These are phyloP conservation scores for Draba incana DNA, from an alignment of 345 rosid species.

Conservation along the genomic window DNA sequence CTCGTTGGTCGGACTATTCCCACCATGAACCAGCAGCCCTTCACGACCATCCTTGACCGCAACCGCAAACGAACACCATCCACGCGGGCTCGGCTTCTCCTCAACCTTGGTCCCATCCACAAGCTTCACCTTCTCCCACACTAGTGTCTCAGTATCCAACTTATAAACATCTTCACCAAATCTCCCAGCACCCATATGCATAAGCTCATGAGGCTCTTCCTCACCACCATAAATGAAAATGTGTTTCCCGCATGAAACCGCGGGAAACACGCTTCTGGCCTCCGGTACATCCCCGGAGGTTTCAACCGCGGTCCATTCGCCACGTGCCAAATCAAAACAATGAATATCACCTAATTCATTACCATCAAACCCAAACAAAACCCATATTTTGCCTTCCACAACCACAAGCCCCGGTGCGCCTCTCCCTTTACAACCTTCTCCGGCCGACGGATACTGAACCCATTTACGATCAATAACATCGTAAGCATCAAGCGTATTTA, in stretches of 20 bases:
- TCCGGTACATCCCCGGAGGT: constrained; percentile 34
- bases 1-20: constrained; percentile 41
- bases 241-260: constrained; percentile 28
- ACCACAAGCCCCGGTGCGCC: constrained; percentile 46
- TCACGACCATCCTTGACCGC: constrained; percentile 36
- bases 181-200: constrained; percentile 47
- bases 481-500: constrained; percentile 34
- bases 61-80: constrained; percentile 37
- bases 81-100: constrained; percentile 29
- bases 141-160: constrained; percentile 41
- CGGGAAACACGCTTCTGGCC: constrained; percentile 40
- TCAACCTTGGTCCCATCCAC: constrained; percentile 15
- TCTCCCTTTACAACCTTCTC: constrained; percentile 41
- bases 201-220: constrained; percentile 41
- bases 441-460: constrained; percentile 41
- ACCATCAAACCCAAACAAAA: constrained; percentile 42
- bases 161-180: constrained; percentile 28
- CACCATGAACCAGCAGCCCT: constrained; percentile 43
- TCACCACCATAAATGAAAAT: constrained; percentile 44
- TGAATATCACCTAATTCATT: constrained; percentile 40
- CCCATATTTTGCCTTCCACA: constrained; percentile 36
- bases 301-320: constrained; percentile 30
- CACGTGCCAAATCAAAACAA: constrained; percentile 26
- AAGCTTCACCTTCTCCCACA: constrained; percentile 44
- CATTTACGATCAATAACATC: constrained; percentile 40